These are phyloP conservation scores for Saccharata proteae DNA, from an alignment of 2,329 filamentous ascomycete species.

Conservation along the genomic window DNA sequence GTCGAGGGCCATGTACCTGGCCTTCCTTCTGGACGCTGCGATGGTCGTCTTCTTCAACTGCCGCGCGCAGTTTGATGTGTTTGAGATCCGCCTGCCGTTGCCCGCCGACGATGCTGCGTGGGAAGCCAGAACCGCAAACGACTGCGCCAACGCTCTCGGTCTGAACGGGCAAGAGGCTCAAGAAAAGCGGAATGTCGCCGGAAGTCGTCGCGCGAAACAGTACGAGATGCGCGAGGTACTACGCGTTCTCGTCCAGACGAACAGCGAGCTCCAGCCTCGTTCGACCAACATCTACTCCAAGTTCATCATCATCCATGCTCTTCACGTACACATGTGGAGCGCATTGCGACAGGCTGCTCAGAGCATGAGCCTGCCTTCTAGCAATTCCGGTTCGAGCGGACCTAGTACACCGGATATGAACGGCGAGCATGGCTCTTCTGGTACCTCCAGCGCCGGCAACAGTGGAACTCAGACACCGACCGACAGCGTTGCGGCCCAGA, in stretches of 20 bases:
- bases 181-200: constrained; percentile 45
- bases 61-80: constrained; percentile 48
- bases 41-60: constrained; percentile 61
- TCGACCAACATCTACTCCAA: constrained; percentile 63
- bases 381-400: constrained; percentile 25
- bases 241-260: constrained; percentile 46
- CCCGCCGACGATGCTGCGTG: constrained; percentile 63
- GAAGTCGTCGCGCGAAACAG: constrained; percentile 52
- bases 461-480: constrained; percentile 33
- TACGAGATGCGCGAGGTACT: constrained; percentile 51
- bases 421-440: constrained; percentile 25
- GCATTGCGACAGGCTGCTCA: constrained; percentile 33
- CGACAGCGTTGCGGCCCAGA: constrained; percentile 31
- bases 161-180: constrained; percentile 47
- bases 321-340: constrained; percentile 51
- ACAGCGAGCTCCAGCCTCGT: constrained; percentile 48
- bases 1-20: constrained; percentile 50
- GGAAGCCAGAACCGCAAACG: constrained; percentile 48
- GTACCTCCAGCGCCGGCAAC: constrained; percentile 15
- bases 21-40: constrained; percentile 52
- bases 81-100: constrained; percentile 55
- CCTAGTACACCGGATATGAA: constrained; percentile 51
- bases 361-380: constrained; percentile 7
- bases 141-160: constrained; percentile 55
- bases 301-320: constrained; percentile 59